Base-by-base conservation (phyloP, 345 rosid species). In the Eucalyptus pauciflora region DNA sequence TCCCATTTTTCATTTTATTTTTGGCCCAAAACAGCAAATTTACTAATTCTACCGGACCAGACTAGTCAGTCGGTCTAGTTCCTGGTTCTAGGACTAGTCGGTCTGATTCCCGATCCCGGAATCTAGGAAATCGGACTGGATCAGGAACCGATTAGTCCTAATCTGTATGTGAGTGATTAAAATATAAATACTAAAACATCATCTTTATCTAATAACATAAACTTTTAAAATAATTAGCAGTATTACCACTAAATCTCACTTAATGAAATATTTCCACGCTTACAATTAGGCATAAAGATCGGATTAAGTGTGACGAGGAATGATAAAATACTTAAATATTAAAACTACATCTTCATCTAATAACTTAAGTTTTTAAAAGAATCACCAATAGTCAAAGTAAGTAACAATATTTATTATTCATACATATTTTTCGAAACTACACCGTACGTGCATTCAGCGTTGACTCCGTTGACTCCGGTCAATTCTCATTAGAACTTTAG, bases 51-150 rank as follows among this genome's bases (percentile, higher is more conserved):
- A 18, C 22, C 8, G 1, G 6, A 1, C 2, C 0, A 0, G 1
- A 52, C 9, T 1, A 0, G 2, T 52, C 2, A 1, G 4, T 18
- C 1, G 4, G 1, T 18, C 10, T 0, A 1, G 0, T 52, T 18
- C 58, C 4, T 4, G 0, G 0, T 18, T 52, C 4, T 2, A 52
- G 0, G 24, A 52, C 56, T 2, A 3, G 0, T 52, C 2, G 10
- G 1, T 52, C 2, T 1, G 0, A 0, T 2, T 18, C 3, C 10
- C 10, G 1, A 52, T 52, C 9, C 0, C 0, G 4, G 2, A 51
- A 51, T 1, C 2, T 7, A 0, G 56, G 22, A 17, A 17, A 51
- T 0, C 0, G 0, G 3, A 51, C 0, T 1, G 0, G 4, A 3
- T 0, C 2, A 0, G 1, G 1, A 52, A 52, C 4, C 1, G 0